phyloP scores from a whole-genome alignment of 78 protist genomes.

The Pigoraptor vietnamica region DNA sequence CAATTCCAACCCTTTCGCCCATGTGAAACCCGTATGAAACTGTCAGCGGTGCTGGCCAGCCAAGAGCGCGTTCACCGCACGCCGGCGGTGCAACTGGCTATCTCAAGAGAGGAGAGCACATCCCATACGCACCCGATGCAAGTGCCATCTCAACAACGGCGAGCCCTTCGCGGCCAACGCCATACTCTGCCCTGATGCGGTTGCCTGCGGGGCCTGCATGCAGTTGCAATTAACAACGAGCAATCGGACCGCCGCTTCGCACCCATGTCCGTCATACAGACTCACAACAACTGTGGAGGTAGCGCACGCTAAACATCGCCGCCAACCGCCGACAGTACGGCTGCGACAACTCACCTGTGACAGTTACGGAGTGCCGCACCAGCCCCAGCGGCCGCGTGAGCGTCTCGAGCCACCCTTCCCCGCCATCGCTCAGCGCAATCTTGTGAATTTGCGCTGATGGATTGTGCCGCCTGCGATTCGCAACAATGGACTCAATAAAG shows the following conservation, averaged over 20 bases:
- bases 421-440: not conserved
- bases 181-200: not conserved
- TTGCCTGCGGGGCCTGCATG: not conserved
- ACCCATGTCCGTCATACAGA: too few relatives aligned
- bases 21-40: not conserved
- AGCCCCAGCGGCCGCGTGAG: not conserved
- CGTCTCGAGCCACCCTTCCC: not conserved
- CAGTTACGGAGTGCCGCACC: not conserved
- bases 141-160: not conserved
- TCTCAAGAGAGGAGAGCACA: not conserved
- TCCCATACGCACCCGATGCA: not conserved
- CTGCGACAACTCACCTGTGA: not conserved
- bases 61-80: too few relatives aligned
- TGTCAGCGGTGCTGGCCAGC: too few relatives aligned
- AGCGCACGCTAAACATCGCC: not conserved
- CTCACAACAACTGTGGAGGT: not conserved
- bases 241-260: too few relatives aligned
- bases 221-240: not conserved
- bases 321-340: not conserved
- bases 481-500: not conserved
- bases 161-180: not conserved
- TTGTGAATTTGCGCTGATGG: not conserved
- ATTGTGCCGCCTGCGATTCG: not conserved
- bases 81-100: not conserved
- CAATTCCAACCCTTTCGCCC: not conserved